phyloP scores from a whole-genome alignment of 371 early-diverging fungal genomes.

The Mucor velutinosus region DNA sequence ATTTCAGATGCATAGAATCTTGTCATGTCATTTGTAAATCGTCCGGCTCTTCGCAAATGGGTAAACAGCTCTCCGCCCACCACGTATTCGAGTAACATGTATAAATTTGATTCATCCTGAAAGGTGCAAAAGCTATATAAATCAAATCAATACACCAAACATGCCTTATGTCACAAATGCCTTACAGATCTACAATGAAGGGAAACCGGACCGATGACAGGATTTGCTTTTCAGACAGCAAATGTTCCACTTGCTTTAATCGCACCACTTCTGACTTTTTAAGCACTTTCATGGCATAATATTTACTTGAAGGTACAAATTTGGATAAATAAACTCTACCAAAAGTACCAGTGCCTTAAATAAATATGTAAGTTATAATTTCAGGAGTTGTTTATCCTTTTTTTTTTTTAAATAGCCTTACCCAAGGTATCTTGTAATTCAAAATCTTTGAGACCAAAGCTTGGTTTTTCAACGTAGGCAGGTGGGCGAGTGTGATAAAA shows the following conservation, averaged over 20 bases:
- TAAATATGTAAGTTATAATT: neutral
- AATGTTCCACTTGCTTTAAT: slow-evolving; percentile 74
- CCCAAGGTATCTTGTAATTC: slow-evolving; percentile 49
- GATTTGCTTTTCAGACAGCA: slow-evolving; percentile 35
- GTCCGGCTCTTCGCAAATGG: slow-evolving; percentile 77
- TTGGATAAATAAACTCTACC: slow-evolving; percentile 89
- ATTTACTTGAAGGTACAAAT: slow-evolving; percentile 66
- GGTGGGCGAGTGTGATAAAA: slow-evolving; percentile 45
- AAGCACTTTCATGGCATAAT: slow-evolving; percentile 94
- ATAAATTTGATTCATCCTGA: slow-evolving; percentile 79
- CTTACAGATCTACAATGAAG: slow-evolving; percentile 45
- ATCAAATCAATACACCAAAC: neutral
- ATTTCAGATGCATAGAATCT: slow-evolving; percentile 67
- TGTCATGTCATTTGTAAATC: slow-evolving; percentile 84
- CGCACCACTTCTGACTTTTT: slow-evolving; percentile 92
- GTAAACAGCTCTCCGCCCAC: slow-evolving; percentile 89
- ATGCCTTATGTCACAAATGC: neutral
- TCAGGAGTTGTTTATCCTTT: neutral
- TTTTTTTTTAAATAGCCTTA: slow-evolving; percentile 2
- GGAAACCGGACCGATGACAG: slow-evolving; percentile 32
- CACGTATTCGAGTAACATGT: slow-evolving; percentile 92
- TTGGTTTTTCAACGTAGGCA: slow-evolving; percentile 44
- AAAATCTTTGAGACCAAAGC: slow-evolving; percentile 47
- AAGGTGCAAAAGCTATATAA: slow-evolving; percentile 62
- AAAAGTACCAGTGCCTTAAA: slow-evolving; percentile 91